Percentiles rank a stretch among this genome's conserved stretches.
Conservation (phyloP, 306 rosid genomes). For the Vigna trinervia region DNA sequence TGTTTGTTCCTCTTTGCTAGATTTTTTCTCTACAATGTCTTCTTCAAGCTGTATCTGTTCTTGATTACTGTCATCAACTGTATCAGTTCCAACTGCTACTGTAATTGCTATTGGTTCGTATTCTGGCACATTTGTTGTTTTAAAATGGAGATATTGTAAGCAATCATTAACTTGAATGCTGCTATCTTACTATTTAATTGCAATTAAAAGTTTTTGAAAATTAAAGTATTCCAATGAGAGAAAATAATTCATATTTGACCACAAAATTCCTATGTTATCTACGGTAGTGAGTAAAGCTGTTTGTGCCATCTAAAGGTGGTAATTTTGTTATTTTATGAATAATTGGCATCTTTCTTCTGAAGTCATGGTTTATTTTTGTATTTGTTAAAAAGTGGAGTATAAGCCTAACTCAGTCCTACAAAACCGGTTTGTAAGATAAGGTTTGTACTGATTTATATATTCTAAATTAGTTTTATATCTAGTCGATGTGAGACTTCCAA, state of each 20-base stretch:
- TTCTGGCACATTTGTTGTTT: not conserved
- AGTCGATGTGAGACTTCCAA: no score
- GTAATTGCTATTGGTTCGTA: not conserved
- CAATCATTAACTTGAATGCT: no score
- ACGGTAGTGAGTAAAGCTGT: not conserved
- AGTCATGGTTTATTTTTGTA: not conserved
- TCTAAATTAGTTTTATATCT: no score
- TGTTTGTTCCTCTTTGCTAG: not conserved
- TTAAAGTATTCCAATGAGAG: no score
- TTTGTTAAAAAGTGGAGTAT: no score
- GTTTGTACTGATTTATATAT: no score
- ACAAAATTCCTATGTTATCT: not conserved
- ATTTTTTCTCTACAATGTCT: not conserved
- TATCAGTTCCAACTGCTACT: not conserved
- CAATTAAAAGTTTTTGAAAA: no score
- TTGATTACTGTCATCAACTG: not conserved
- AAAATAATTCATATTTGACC: not conserved
- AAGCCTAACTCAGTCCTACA: no score
- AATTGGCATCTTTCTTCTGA: not conserved
- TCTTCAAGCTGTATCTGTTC: not conserved
- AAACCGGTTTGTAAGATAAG: no score
- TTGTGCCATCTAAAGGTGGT: not conserved
- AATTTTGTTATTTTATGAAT: not conserved
- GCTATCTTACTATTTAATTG: no score
- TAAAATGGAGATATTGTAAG: not conserved